A percentile compares a stretch with the other conserved stretches of the same genome.
Conservation (phyloP, 164 flowering plant genomes). For the Vitis rotundifolia region DNA sequence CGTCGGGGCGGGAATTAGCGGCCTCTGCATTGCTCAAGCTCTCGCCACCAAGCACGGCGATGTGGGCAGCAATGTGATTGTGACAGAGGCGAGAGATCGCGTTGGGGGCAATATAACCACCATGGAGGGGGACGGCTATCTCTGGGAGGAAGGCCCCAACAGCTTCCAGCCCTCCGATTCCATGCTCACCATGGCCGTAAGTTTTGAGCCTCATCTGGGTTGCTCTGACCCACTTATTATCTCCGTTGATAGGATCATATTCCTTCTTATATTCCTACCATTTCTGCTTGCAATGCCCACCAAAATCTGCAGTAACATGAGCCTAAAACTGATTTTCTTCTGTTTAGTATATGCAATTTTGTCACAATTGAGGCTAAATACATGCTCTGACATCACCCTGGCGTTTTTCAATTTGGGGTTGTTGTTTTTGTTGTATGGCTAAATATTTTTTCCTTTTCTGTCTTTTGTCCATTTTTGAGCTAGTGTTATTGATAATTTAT, state of each 20-base stretch:
- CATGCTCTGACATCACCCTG: too few relatives aligned
- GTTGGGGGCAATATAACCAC: constrained; percentile 94
- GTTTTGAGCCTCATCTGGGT: not conserved
- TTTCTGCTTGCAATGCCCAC: too few relatives aligned
- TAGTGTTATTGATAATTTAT: too few relatives aligned
- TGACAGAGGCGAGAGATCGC: constrained; percentile 83
- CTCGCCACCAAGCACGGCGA: constrained; percentile 63
- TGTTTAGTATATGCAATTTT: too few relatives aligned
- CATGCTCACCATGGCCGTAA: constrained; percentile 68
- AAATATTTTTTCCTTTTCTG: too few relatives aligned
- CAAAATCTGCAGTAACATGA: too few relatives aligned
- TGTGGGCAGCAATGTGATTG: constrained; percentile 48
- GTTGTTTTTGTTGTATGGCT: too few relatives aligned
- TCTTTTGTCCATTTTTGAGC: too few relatives aligned
- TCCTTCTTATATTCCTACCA: not conserved
- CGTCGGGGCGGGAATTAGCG: constrained; percentile 91
- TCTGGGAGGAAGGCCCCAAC: constrained; percentile 98
- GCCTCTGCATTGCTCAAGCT: constrained; percentile 91
- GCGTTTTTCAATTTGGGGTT: too few relatives aligned
- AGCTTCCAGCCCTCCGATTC: constrained; percentile 95
- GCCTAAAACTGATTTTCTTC: too few relatives aligned
- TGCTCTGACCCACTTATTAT: not conserved
- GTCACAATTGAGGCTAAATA: too few relatives aligned
- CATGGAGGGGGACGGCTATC: constrained; percentile 74
- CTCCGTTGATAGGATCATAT: not conserved